Conservation (phyloP, 2,329 filamentous ascomycete species). For the Rachicladosporium sp. region DNA sequence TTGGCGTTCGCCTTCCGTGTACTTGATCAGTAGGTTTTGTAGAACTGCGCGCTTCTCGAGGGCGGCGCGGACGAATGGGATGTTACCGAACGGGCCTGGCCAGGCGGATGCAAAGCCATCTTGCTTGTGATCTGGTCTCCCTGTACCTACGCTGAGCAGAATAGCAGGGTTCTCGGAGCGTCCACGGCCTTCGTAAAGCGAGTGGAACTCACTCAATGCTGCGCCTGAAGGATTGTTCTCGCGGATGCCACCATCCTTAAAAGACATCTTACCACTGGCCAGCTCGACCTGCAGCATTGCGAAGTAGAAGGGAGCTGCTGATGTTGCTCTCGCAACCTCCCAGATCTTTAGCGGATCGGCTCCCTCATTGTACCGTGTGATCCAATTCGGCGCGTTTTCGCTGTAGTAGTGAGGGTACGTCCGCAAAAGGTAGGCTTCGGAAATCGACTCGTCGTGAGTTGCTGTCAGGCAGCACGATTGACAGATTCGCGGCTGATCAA, state of each 20-base stretch:
- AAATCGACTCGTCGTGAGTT: slow-evolving; percentile 34
- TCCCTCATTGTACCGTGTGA: slow-evolving; percentile 36
- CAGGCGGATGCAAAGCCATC: slow-evolving; percentile 36
- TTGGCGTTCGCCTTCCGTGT: slow-evolving; percentile 38
- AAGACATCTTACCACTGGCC: slow-evolving; percentile 24
- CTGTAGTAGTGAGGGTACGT: slow-evolving; percentile 37
- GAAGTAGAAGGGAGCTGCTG: slow-evolving; percentile 42
- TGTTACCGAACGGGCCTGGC: slow-evolving; percentile 33
- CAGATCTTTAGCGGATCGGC: slow-evolving; percentile 37
- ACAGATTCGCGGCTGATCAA: slow-evolving; percentile 22
- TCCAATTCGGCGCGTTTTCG: slow-evolving; percentile 29
- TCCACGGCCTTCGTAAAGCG: slow-evolving; percentile 28
- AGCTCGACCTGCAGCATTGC: slow-evolving; percentile 35
- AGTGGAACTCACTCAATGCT: slow-evolving; percentile 35
- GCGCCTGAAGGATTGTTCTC: slow-evolving; percentile 39
- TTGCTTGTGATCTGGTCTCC: slow-evolving; percentile 29
- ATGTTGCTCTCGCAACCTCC: slow-evolving; percentile 40
- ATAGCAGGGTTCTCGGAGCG: slow-evolving; percentile 29
- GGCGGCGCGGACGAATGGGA: slow-evolving; percentile 30
- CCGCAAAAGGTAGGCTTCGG: slow-evolving; percentile 37
- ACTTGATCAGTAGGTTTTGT: slow-evolving; percentile 39
- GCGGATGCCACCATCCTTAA: slow-evolving; percentile 40
- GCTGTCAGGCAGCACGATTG: slow-evolving; percentile 36
- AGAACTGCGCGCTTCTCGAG: slow-evolving; percentile 38
- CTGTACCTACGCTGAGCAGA: slow-evolving; percentile 35